Evolutionary conservation across 2,329 filamentous ascomycete species (phyloP), one percentile per base, ranked within the genome.

Genomic region (Colletotrichum limetticola): DNA sequence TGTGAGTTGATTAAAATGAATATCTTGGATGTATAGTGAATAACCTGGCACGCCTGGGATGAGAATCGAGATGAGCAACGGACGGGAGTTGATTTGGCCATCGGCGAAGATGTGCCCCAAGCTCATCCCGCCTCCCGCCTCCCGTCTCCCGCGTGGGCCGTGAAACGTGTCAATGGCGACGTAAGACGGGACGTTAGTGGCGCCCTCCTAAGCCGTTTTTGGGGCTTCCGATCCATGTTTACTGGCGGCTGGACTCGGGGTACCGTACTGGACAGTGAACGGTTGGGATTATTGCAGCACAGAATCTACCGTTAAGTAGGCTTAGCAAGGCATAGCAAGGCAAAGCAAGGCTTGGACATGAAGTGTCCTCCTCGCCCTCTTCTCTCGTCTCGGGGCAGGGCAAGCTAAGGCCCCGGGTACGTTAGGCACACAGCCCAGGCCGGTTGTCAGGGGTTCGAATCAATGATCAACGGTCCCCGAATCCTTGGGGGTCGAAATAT

Each of bases 391-490:
- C 19, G 42, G 19, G 42, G 19, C 42, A 49, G 19, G 42, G 19
- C 19, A 49, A 49, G 42, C 42, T 49, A 49, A 11, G 42, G 42
- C 19, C 42, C 19, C 19, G 42, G 42, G 26, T 52, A 32, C 42
- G n/a, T 56, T 52, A 53, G 62, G 30, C 62, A 61, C 35, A 61
- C 58, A 61, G 42, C 19, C 42, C 8, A 19, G 35, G 24, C 58
- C 9, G 35, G 19, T 19, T 4, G 58, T 14, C 58, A 46, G 49
- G 65, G 69, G 69, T 19, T 53, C 60, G 65, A 72, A 68, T 68
- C 69, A 72, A 53, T 55, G 52, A 63, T 37, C 65, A 63, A 42
- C 69, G 30, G 65, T 49, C 37, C 58, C 69, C 37, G 64, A 68
- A 42, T 37, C 49, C 28, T 55, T 53, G 37, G 62, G 56, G 32